Evolutionary conservation across 1,139 yeast genomes (phyloP).

Genomic region (Yamadazyma mexicana): DNA sequence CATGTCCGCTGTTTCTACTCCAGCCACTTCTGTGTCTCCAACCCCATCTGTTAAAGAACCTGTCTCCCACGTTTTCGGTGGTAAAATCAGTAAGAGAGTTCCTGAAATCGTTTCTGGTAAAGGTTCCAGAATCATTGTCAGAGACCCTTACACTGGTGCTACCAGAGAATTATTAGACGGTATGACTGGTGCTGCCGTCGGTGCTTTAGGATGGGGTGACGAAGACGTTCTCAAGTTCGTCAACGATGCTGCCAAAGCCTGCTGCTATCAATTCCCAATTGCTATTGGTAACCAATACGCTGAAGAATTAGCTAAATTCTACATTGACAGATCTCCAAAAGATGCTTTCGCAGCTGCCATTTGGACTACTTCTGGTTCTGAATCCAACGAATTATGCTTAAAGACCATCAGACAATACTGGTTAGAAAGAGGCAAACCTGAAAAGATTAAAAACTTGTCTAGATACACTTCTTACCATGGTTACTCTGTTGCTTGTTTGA

Average conservation of each 20-base stretch:
- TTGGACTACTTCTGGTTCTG: slow-evolving; percentile 63
- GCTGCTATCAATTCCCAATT: slow-evolving; percentile 49
- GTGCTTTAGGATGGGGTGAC: slow-evolving; percentile 61
- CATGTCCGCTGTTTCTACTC: slow-evolving; percentile 11
- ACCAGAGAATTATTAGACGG: slow-evolving; percentile 47
- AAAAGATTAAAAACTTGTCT: slow-evolving; percentile 52
- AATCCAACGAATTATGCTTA: slow-evolving; percentile 59
- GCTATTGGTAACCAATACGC: slow-evolving; percentile 42
- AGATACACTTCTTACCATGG: slow-evolving; percentile 61
- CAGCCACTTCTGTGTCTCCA: slow-evolving; percentile 17
- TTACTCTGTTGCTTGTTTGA: slow-evolving; percentile 54
- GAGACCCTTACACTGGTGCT: slow-evolving; percentile 44
- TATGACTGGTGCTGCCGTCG: slow-evolving; percentile 67
- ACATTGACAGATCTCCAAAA: slow-evolving; percentile 52
- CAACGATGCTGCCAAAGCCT: slow-evolving; percentile 46
- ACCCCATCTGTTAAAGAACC: slow-evolving; percentile 14
- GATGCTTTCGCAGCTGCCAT: slow-evolving; percentile 55
- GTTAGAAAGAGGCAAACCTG: slow-evolving; percentile 48
- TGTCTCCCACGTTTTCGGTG: slow-evolving; percentile 35
- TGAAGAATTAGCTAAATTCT: slow-evolving; percentile 52
- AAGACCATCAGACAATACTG: slow-evolving; percentile 58
- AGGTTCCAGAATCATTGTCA: slow-evolving; percentile 49
- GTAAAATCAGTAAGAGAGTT: slow-evolving; percentile 35
- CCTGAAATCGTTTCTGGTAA: slow-evolving; percentile 48
- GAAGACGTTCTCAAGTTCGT: slow-evolving; percentile 50